Evolutionary conservation across 1,284 basidiomycete species (phyloP), one percentile per base, ranked within the genome.

Genomic region (Coniophora puteana): DNA sequence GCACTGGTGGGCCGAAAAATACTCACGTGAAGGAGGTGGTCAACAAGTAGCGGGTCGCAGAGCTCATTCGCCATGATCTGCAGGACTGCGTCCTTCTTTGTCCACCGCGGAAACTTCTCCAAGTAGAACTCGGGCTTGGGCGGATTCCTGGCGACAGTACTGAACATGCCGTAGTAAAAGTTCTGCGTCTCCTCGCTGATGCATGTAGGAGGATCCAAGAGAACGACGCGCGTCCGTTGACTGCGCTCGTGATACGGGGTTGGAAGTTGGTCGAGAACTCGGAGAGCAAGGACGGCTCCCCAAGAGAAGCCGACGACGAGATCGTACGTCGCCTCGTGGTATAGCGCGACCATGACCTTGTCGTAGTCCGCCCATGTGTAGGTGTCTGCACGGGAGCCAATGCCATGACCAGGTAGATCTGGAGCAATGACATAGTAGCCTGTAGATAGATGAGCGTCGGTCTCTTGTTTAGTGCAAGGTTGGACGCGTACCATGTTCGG

Each of bases 391-490:
- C n/a, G 31, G 10, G 30, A 24, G 18, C 31, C 39, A 6, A 32
- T 41, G 4, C 39, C 39, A 35, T 41, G 39, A 3, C 39, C 39
- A 17, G 16, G 39, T n/a, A 41, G 20, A 24, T 41, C 39, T 5
- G 39, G 39, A 18, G 39, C 39, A 18, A 27, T 34, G 8, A 41
- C 39, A 13, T 34, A 35, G 23, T 41, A 41, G n/a, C 39, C 39
- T 41, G 20, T 20, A 24, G 17, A 17, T 8, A 16, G 41, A 28
- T 16, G 29, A 32, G 25, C 21, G 22, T 14, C 7, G 21, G 11
- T n/a, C 16, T 17, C 6, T n/a, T n/a, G n/a, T 8, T 11, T 13
- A 10, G 8, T 8, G 6, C 10, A 12, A 5, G 4, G 21, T 23
- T 27, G 10, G 14, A 11, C 8, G 1, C 16, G 24, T 18, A 47